These are phyloP conservation scores for Erodium trifolium DNA, from an alignment of 441 rosid genomes.

Conservation along the genomic window DNA sequence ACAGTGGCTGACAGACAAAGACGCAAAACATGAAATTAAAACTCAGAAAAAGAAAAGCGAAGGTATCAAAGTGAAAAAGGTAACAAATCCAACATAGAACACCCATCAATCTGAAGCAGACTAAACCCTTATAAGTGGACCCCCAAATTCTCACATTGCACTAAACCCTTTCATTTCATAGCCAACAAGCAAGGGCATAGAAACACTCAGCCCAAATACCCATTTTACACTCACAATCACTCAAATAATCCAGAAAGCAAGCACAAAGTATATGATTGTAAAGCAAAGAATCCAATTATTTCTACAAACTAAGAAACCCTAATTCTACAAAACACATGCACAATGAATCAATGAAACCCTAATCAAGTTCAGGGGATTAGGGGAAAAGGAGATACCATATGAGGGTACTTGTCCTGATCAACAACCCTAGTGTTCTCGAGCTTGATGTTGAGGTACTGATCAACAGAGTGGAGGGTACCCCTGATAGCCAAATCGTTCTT, in stretches of 20 bases:
- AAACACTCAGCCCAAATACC: background rate
- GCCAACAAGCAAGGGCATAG: background rate
- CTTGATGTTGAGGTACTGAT: conserved; percentile 97
- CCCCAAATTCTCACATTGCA: background rate
- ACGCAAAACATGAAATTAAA: background rate
- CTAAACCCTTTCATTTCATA: background rate
- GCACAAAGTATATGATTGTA: too few species aligned
- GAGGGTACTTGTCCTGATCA: conserved; percentile 97
- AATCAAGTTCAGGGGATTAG: background rate
- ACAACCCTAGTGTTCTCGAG: conserved; percentile 98
- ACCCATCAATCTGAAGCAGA: background rate
- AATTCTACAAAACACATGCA: background rate
- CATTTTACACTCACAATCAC: background rate
- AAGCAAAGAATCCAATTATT: too few species aligned
- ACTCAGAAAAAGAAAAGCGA: background rate
- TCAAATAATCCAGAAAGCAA: background rate
- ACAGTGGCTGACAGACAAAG: too few species aligned
- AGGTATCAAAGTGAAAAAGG: background rate
- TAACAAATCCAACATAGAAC: background rate
- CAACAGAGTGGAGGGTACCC: conserved; percentile 96
- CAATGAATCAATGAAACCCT: background rate
- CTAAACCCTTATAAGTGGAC: background rate
- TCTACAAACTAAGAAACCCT: background rate
- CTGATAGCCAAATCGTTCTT: conserved; percentile 96
- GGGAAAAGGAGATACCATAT: conserved; percentile 51